These are phyloP conservation scores for Tremellales sp. DNA, from an alignment of 1,284 basidiomycete species.

Conservation along the genomic window DNA sequence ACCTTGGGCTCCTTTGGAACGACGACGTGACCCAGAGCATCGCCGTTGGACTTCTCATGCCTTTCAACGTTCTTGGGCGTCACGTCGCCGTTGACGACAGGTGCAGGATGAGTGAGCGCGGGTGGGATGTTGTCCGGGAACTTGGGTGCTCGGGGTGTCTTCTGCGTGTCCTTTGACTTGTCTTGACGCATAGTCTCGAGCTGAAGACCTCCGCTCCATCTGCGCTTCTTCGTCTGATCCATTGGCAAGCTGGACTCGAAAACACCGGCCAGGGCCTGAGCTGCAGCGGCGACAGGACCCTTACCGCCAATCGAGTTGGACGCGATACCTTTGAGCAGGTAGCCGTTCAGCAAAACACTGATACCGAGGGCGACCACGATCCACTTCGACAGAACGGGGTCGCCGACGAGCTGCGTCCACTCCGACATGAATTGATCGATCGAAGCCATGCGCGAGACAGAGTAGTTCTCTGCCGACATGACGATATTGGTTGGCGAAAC, in stretches of 20 bases:
- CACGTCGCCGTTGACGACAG: conserved; percentile 22
- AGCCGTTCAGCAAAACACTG: conserved; percentile 88
- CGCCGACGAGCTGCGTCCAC: conserved; percentile 94
- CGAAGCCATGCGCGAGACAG: conserved; percentile 46
- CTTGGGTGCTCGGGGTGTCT: conserved; percentile 14
- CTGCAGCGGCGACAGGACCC: conserved; percentile 50
- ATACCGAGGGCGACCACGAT: conserved; percentile 84
- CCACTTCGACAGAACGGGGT: conserved; percentile 94
- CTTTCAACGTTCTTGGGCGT: conserved; percentile 24
- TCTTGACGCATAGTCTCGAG: conserved; percentile 17
- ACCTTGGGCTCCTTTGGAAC: conserved; percentile 27
- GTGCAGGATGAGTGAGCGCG: conserved; percentile 10
- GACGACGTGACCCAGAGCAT: conserved; percentile 23
- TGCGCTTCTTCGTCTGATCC: conserved; percentile 24
- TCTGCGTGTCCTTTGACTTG: conserved; percentile 1
- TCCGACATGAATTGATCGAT: conserved; percentile 85
- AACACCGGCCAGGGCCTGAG: conserved; percentile 49
- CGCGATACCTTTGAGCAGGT: conserved; percentile 73
- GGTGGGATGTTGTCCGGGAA: conserved; percentile 6
- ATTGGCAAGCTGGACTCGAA: conserved; percentile 31
- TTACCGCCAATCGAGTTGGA: conserved; percentile 48
- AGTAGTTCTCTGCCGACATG: conserved; percentile 34
- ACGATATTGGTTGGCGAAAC: conserved; percentile 63
- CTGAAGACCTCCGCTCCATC: conserved; percentile 23
- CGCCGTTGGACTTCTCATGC: conserved; percentile 3